Evolutionary conservation across 108 stramenopile genomes (phyloP).

Genomic region (Cyclotella kingstonii): DNA sequence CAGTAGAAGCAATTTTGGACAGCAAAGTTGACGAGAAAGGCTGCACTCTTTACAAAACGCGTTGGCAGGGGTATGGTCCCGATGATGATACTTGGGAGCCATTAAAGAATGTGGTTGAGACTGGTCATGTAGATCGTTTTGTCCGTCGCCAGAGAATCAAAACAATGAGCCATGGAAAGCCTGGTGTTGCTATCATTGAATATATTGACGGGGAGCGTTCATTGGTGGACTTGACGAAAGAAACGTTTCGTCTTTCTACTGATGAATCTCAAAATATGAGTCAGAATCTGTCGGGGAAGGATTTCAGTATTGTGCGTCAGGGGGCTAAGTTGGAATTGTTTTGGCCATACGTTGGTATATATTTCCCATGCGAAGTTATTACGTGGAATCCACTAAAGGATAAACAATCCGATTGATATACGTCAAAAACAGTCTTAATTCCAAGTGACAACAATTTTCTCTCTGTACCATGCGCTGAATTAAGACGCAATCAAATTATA

Average conservation of each 20-base stretch:
- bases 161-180: background rate
- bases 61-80: conserved; percentile 1
- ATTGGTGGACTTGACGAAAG: conserved; percentile 1
- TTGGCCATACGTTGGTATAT: conserved; percentile 4
- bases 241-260: conserved; percentile 2
- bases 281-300: background rate
- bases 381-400: conserved; percentile 8
- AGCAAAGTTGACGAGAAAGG: background rate
- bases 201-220: conserved; percentile 11
- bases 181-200: conserved; percentile 11
- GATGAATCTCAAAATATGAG: background rate
- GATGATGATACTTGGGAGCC: conserved; percentile 13
- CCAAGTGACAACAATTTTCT: too few species aligned
- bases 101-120: background rate
- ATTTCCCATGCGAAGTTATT: conserved; percentile 2
- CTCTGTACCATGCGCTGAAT: too few species aligned
- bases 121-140: conserved; percentile 12
- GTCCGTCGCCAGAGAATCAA: background rate
- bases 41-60: conserved; percentile 5
- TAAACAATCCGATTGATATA: too few species aligned
- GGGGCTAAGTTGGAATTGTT: conserved; percentile 7
- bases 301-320: background rate
- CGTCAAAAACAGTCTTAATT: too few species aligned
- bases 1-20: background rate
- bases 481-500: too few species aligned